Conservation (phyloP, 306 rosid species). For the Medicago lupulina region DNA sequence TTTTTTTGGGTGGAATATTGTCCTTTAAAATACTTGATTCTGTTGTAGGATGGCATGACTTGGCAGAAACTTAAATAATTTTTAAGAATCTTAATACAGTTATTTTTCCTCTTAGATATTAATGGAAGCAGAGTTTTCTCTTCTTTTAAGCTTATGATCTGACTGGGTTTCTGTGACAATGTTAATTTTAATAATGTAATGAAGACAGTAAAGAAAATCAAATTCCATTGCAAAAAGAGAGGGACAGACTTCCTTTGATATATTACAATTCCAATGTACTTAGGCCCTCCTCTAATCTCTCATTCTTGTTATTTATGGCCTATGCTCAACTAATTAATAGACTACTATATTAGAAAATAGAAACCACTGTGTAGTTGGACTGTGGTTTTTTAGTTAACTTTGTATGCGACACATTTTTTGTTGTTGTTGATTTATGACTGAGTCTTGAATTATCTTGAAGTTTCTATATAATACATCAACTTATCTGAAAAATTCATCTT, state of each 20-base stretch:
- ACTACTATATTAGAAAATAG: neutral
- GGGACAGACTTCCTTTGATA: neutral
- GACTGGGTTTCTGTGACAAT: constrained; percentile 1
- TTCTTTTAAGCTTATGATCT: neutral
- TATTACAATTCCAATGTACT: neutral
- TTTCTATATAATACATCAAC: no score
- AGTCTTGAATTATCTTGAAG: neutral
- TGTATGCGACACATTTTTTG: neutral
- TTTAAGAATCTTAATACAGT: constrained; percentile 37
- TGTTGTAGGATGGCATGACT: constrained; percentile 45
- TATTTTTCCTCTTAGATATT: constrained; percentile 29
- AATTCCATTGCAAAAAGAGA: neutral
- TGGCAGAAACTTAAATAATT: constrained; percentile 42
- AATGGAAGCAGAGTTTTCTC: constrained; percentile 22
- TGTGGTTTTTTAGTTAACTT: neutral
- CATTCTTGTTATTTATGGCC: neutral
- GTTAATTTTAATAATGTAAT: neutral
- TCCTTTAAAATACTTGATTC: constrained; percentile 41
- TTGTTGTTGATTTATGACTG: neutral
- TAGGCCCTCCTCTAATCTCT: neutral
- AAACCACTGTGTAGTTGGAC: neutral
- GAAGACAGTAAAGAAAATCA: neutral
- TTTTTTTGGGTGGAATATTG: constrained; percentile 31
- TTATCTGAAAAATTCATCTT: neutral
- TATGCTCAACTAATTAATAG: neutral